Base-by-base conservation (phyloP, 2,329 filamentous ascomycete genomes). In the Talaromyces funiculosus region DNA sequence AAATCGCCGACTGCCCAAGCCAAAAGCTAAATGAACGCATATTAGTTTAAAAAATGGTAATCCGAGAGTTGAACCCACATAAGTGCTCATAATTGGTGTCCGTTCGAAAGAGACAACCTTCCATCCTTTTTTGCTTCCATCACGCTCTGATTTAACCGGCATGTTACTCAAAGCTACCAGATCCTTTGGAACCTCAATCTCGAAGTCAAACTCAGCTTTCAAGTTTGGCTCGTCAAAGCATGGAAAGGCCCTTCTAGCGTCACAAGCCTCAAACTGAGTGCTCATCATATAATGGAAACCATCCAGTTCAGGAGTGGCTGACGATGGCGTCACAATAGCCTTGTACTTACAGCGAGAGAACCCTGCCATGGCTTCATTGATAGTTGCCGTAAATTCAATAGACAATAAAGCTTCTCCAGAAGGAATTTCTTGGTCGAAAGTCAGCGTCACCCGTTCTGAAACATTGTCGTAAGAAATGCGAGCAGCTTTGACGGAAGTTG, bases 141-240 rank as follows among this genome's bases (percentile, higher is more conserved):
- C 82, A 62, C 81, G 84, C 62, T 82, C 84, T 56, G 83, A 81
- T 80, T 92, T 93, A 73, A 92, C 87, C 3, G 91, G 92, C 93
- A 97, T 97, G 78, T 97, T 97, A 79, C 90, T 95, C 49, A 97
- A 81, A 14, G 92, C 94, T 42, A 91, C 87, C 75, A 94, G 89
- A 66, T 93, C 90, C 51, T 89, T 87, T 16, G 94, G 93, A 51
- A 97, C 84, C 78, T 97, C 93, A 64, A 99, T 89, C 69, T 92
- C 84, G 62, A 99, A 90, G 74, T 97, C 92, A 71, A 97, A 97
- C 2, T 92, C 93, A 10, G 94, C 91, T 79, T 99, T 99, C 65
- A 97, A 83, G 70, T 96, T 96, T 43, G 94, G 94, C 79, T 99
- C 94, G 72, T 99, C 94, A 71, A 97, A 97, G 79, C 94, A 99